A percentile compares a stretch with the other conserved stretches of the same genome.
Conservation (phyloP, 805 yeast genomes). For the Millerago galiae region DNA sequence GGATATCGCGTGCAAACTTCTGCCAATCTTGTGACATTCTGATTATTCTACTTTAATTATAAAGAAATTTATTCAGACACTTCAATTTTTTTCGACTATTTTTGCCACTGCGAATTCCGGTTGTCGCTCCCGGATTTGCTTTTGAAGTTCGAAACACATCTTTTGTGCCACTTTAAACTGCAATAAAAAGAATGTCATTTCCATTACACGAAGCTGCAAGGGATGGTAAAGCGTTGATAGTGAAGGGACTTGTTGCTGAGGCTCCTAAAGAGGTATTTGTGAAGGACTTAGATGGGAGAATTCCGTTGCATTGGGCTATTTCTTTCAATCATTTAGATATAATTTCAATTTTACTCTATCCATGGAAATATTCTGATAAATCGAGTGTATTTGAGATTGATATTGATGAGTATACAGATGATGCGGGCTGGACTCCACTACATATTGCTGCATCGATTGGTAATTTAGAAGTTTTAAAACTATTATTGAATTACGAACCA, state of each 20-base stretch:
- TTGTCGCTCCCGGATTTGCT: not conserved
- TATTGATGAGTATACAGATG: conserved; percentile 63
- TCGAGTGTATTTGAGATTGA: conserved; percentile 37
- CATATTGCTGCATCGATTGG: conserved; percentile 83
- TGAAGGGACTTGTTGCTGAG: conserved; percentile 37
- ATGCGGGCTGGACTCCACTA: conserved; percentile 82
- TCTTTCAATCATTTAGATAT: conserved; percentile 52
- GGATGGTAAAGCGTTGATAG: conserved; percentile 48
- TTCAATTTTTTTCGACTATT: not conserved
- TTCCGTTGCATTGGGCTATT: conserved; percentile 87
- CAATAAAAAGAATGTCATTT: not conserved
- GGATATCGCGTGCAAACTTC: conserved; percentile 43
- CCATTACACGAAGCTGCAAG: conserved; percentile 59
- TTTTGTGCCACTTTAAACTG: not conserved
- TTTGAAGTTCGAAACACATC: too few relatives aligned
- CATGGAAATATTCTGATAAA: conserved; percentile 19
- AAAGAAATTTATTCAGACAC: too few relatives aligned
- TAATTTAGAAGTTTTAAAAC: conserved; percentile 42
- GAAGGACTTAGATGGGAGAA: conserved; percentile 69
- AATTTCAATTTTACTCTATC: conserved; percentile 38
- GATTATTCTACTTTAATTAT: not conserved
- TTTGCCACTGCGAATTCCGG: not conserved
- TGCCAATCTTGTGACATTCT: conserved; percentile 38
- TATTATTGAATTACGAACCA: conserved; percentile 45
- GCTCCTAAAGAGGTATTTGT: conserved; percentile 40